Evolutionary conservation across 2,329 filamentous ascomycete species (phyloP), one percentile per base, ranked within the genome.

Genomic region (Penicillium sp.): DNA sequence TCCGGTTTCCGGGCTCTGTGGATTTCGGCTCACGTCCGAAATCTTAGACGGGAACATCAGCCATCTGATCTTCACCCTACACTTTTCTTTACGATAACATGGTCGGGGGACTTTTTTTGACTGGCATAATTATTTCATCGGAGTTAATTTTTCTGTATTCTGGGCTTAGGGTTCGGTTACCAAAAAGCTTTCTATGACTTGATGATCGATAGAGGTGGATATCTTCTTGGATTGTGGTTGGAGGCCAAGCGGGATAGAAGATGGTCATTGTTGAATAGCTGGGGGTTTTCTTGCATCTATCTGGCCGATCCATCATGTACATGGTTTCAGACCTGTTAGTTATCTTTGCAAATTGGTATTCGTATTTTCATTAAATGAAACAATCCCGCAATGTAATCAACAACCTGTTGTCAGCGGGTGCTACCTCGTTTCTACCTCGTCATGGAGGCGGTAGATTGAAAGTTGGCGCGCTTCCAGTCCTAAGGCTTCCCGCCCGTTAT

Each of bases 121-220:
- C 64, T 46, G 59, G 59, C 62, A 64, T 65, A 40, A 43, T 57
- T 58, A 46, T 54, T 42, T 33, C 16, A 58, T 48, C 45, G 62
- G 65, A 63, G 64, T 65, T 65, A 38, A 38, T 58, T 58, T 52
- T 59, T 59, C 56, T 53, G 55, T 55, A 46, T 28, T 38, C 33
- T 58, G 28, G 55, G 61, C 55, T 42, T 37, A 52, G 37, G 62
- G 53, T 60, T 55, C 40, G 62, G 58, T 58, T 52, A 30, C 51
- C 48, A 37, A 65, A 67, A 67, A 67, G 65, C 65, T 65, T 55
- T 64, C 57, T 58, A 65, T 63, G 63, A 65, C 52, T 65, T 65
- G 33, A 64, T 60, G 61, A 67, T 62, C 52, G 58, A 65, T 67
- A 67, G 63, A 63, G 61, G 59, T 59, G 65, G 57, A 59, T 57